phyloP scores from a whole-genome alignment of 768 basidiomycete genomes.

The Russula virescens region DNA sequence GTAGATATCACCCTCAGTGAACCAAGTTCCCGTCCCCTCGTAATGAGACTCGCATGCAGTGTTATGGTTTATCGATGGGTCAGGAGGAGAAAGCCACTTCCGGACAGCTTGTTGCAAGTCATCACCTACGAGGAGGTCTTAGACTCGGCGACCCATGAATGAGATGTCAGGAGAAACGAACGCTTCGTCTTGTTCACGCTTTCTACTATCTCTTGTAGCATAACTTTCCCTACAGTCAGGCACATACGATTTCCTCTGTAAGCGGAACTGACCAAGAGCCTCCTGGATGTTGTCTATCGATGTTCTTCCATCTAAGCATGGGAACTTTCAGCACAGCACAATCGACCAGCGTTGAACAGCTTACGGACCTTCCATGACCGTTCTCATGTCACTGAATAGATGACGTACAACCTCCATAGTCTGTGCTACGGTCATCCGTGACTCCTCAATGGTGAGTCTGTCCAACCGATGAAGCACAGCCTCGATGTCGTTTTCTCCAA shows the following conservation, averaged over 20 bases:
- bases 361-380: constrained; percentile 2
- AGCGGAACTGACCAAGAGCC: not conserved
- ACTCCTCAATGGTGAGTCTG: too few species aligned
- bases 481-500: too few species aligned
- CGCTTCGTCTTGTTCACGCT: not conserved
- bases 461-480: too few species aligned
- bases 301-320: not conserved
- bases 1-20: constrained; percentile 1
- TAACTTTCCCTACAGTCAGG: not conserved
- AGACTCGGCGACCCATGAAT: not conserved
- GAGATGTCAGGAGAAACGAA: not conserved
- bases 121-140: not conserved
- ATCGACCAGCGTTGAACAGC: not conserved
- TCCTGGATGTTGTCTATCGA: not conserved
- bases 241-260: not conserved
- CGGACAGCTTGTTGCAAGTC: not conserved
- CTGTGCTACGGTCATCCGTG: too few species aligned
- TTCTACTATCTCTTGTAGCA: not conserved
- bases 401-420: not conserved
- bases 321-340: not conserved
- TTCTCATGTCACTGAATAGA: not conserved
- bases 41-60: not conserved
- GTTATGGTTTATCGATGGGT: constrained; percentile 7
- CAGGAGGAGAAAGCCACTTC: constrained; percentile 9
- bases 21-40: not conserved